These are phyloP conservation scores for Lantana camara DNA, from an alignment of 257 asterid species.

Conservation along the genomic window DNA sequence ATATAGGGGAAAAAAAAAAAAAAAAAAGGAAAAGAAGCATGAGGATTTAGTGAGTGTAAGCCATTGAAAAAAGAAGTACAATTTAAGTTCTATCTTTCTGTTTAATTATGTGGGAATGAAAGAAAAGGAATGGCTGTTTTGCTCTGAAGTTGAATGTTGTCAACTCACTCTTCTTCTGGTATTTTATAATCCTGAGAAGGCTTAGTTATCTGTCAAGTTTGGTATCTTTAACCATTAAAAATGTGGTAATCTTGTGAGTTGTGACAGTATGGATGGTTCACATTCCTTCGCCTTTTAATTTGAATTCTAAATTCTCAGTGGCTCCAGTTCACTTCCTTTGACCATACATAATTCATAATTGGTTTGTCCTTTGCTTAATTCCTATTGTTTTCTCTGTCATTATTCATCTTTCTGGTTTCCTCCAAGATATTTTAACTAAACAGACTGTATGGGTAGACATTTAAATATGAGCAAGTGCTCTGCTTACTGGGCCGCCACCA, in stretches of 20 bases:
- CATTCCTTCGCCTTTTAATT: slow-evolving; percentile 24
- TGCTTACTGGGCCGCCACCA: not conserved
- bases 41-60: slow-evolving; percentile 23
- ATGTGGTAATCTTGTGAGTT: slow-evolving; percentile 26
- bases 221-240: slow-evolving; percentile 33
- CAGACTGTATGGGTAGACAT: slow-evolving; percentile 18
- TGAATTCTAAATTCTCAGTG: slow-evolving; percentile 20
- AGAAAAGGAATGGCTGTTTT: slow-evolving; percentile 21
- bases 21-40: slow-evolving; percentile 37
- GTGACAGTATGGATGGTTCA: slow-evolving; percentile 33
- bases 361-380: slow-evolving; percentile 20
- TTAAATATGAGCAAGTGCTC: slow-evolving; percentile 16
- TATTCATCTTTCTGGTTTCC: slow-evolving; percentile 12
- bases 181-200: slow-evolving; percentile 41
- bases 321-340: slow-evolving; percentile 17
- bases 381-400: not conserved
- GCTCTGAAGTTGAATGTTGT: slow-evolving; percentile 30
- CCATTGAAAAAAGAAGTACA: slow-evolving; percentile 35
- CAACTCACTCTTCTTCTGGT: slow-evolving; percentile 24
- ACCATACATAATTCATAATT: not conserved
- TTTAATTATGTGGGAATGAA: not conserved
- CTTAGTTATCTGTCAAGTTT: not conserved
- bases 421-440: slow-evolving; percentile 1
- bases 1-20: too few relatives aligned
- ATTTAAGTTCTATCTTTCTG: not conserved